These are phyloP conservation scores for Suillus luteus DNA, from an alignment of 768 basidiomycete species.

Conservation along the genomic window DNA sequence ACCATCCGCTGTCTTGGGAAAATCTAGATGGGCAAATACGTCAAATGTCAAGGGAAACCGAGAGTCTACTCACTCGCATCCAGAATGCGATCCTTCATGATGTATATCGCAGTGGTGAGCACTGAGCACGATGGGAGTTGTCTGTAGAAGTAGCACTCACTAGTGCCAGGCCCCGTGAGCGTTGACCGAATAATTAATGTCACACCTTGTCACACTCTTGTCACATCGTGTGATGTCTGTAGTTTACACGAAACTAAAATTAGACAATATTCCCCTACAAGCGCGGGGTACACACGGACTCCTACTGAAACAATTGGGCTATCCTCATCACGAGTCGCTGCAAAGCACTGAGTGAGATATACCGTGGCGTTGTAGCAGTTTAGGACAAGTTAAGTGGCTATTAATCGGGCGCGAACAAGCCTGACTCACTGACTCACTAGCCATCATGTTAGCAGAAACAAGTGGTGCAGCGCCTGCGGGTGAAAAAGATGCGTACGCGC, in stretches of 20 bases:
- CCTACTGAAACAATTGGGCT: background rate
- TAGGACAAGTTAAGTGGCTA: background rate
- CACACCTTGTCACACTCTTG: background rate
- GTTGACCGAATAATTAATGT: background rate
- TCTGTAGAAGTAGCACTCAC: no score
- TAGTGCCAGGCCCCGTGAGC: no score
- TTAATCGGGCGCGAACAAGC: background rate
- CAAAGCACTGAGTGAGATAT: background rate
- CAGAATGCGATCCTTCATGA: slow-evolving; percentile 62
- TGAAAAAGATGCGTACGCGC: background rate
- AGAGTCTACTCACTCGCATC: slow-evolving; percentile 61
- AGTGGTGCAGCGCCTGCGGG: background rate
- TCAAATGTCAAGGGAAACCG: background rate
- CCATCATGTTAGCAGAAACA: background rate
- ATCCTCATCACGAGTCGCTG: background rate
- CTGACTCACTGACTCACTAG: no score
- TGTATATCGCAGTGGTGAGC: background rate
- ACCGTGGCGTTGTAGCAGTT: background rate
- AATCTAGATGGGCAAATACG: slow-evolving; percentile 48
- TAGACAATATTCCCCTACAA: no score
- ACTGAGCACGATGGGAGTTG: background rate
- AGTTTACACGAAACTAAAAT: no score
- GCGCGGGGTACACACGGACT: no score
- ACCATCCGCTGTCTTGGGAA: slow-evolving; percentile 70
- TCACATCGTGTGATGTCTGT: background rate